A percentile compares a stretch with the other conserved stretches of the same genome.
These are phyloP conservation scores for Brassica carinata DNA, from an alignment of 345 rosid species.

Conservation along the genomic window DNA sequence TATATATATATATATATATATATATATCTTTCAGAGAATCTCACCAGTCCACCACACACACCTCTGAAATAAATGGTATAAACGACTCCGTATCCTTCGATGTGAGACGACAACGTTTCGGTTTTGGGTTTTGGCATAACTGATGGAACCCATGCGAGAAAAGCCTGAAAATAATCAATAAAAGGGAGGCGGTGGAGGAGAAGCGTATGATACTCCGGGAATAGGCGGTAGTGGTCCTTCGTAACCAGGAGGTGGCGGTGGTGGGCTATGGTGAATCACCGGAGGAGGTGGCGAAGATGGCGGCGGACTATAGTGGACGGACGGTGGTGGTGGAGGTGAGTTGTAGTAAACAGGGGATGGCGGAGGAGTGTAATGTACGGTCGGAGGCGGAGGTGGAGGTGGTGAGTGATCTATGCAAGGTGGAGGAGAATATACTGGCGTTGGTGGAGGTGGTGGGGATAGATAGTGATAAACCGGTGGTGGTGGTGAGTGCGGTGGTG, in stretches of 20 bases:
- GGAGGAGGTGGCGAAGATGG: conserved; percentile 45
- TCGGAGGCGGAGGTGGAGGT: conserved; percentile 21
- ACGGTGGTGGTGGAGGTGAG: conserved; percentile 59
- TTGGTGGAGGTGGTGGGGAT: conserved; percentile 45
- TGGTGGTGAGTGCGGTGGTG: conserved; percentile 46
- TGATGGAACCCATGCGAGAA: conserved; percentile 16
- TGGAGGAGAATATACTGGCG: conserved; percentile 46
- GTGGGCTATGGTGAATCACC: conserved; percentile 41
- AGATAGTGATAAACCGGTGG: conserved; percentile 39
- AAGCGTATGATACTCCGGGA: conserved; percentile 76
- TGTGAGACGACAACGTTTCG: conserved; percentile 26
- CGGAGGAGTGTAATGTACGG: conserved; percentile 44
- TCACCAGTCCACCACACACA: not conserved
- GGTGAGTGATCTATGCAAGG: conserved; percentile 38
- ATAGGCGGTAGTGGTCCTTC: conserved; percentile 66
- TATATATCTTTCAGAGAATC: not conserved
- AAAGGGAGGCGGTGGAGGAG: conserved; percentile 97
- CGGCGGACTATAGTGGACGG: conserved; percentile 26
- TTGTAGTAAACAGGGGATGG: conserved; percentile 42
- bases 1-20: no score
- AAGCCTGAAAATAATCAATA: conserved; percentile 69
- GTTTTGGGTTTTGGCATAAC: conserved; percentile 15
- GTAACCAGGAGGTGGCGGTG: conserved; percentile 51
- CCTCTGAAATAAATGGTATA: conserved; percentile 8
- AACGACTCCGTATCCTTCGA: conserved; percentile 16